Evolutionary conservation across 306 rosid genomes (phyloP).

Genomic region (Abrus pulchellus): DNA sequence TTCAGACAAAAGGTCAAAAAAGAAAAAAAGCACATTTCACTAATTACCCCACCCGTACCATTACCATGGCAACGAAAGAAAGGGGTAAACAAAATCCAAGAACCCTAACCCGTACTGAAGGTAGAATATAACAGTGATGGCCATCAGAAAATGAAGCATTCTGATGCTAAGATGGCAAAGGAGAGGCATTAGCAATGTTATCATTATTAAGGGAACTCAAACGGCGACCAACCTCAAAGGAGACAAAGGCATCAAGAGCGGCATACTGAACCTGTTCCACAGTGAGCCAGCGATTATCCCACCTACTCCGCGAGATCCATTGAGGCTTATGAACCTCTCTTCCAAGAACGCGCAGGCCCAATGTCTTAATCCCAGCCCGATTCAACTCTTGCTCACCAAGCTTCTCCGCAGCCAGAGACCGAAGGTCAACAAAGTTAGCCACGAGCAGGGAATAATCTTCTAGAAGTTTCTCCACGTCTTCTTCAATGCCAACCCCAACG

Average conservation of each 20-base stretch:
- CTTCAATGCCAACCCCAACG: slow-evolving; percentile 50
- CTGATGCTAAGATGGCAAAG: too few species aligned
- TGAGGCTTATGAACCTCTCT: slow-evolving; percentile 44
- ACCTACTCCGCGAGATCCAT: slow-evolving; percentile 35
- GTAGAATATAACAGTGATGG: too few species aligned
- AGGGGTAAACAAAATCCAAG: too few species aligned
- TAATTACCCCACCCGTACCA: too few species aligned
- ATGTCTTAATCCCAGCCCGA: slow-evolving; percentile 19
- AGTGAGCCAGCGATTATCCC: slow-evolving; percentile 44
- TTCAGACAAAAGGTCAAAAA: too few species aligned
- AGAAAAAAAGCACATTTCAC: too few species aligned
- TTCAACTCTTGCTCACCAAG: neutral
- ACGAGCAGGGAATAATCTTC: slow-evolving; percentile 37
- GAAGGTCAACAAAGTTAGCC: slow-evolving; percentile 39
- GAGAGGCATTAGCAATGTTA: too few species aligned
- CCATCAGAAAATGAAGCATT: too few species aligned
- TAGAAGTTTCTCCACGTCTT: slow-evolving; percentile 49
- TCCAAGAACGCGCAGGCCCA: slow-evolving; percentile 43
- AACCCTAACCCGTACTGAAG: too few species aligned
- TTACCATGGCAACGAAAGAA: too few species aligned
- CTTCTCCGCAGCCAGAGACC: slow-evolving; percentile 35
- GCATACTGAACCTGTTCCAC: slow-evolving; percentile 53
- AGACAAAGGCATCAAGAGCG: slow-evolving; percentile 50
- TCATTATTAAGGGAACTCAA: neutral
- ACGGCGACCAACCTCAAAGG: slow-evolving; percentile 45